Percentiles rank a stretch among this genome's conserved stretches.
phyloP scores from a whole-genome alignment of 768 basidiomycete genomes.

The Sporobolomyces pararoseus region DNA sequence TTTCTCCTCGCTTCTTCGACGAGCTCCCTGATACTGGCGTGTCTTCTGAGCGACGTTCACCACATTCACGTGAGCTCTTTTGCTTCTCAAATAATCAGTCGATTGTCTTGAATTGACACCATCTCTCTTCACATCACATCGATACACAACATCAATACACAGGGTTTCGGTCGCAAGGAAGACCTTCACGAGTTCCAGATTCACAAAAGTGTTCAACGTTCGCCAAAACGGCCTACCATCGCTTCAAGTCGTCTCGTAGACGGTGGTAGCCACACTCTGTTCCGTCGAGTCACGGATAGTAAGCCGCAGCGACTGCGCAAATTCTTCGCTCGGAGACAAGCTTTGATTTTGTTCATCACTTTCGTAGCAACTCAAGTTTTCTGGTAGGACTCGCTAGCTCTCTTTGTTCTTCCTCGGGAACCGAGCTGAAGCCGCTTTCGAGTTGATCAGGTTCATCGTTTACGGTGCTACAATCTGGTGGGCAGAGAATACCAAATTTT shows the following conservation, averaged over 20 bases:
- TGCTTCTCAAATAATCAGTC: too few species aligned
- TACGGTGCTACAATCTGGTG: constrained; percentile 14
- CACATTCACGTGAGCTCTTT: constrained; percentile 15
- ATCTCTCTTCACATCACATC: too few species aligned
- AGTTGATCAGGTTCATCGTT: background rate
- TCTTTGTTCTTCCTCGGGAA: background rate
- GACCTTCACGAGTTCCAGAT: background rate
- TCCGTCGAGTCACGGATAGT: background rate
- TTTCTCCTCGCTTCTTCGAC: constrained; percentile 3
- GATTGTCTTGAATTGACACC: too few species aligned
- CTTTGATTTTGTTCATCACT: background rate
- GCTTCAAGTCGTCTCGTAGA: background rate
- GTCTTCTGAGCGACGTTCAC: constrained; percentile 6
- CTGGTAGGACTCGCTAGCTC: background rate
- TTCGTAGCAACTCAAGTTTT: background rate
- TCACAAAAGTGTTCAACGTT: background rate
- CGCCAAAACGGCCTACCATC: background rate
- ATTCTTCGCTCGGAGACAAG: background rate
- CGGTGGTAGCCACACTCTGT: background rate
- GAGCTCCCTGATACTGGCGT: background rate
- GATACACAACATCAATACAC: too few species aligned
- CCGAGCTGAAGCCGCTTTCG: background rate
- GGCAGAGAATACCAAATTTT: background rate
- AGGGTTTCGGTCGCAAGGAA: constrained; percentile 1
- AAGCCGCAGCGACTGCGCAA: background rate